These are phyloP conservation scores for Puccinia triticina DNA, from an alignment of 1,284 basidiomycete genomes.

Conservation along the genomic window DNA sequence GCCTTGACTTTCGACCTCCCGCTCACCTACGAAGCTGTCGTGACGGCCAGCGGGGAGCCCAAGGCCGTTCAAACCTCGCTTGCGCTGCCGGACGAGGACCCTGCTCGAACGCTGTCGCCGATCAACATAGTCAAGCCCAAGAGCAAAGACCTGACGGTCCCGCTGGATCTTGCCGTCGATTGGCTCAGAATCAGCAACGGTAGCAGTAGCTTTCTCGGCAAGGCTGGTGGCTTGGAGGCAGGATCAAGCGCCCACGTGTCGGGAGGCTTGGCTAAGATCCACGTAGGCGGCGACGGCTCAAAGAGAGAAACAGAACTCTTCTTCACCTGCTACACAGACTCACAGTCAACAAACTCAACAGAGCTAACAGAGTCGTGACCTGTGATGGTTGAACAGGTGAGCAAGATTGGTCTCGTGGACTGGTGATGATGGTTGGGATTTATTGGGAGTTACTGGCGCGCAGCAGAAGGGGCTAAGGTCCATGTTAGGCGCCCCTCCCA, in stretches of 20 bases:
- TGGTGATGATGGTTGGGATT: too few species aligned
- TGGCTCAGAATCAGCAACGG: conserved; percentile 3
- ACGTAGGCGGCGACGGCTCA: not conserved
- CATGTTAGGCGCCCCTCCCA: too few species aligned
- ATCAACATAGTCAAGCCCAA: conserved; percentile 34
- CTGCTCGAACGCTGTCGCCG: conserved; percentile 17
- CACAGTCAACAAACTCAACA: too few species aligned
- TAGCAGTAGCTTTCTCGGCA: conserved; percentile 10
- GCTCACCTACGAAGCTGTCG: conserved; percentile 78
- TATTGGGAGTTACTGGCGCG: too few species aligned
- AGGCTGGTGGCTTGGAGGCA: conserved; percentile 16
- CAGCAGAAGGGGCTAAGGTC: too few species aligned
- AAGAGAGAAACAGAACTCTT: not conserved
- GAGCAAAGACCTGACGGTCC: not conserved
- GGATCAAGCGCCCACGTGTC: conserved; percentile 2
- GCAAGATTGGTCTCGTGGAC: too few species aligned
- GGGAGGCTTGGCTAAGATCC: not conserved
- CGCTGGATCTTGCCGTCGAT: conserved; percentile 28
- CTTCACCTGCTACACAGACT: too few species aligned
- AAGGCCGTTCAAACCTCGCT: not conserved
- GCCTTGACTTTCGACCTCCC: conserved; percentile 85
- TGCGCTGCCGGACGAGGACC: conserved; percentile 6
- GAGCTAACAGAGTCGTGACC: too few species aligned
- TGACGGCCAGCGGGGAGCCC: conserved; percentile 41
- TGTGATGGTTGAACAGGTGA: too few species aligned